phyloP scores from a whole-genome alignment of 495 filamentous ascomycete species.

The Hypomontagnella submonticulosa region DNA sequence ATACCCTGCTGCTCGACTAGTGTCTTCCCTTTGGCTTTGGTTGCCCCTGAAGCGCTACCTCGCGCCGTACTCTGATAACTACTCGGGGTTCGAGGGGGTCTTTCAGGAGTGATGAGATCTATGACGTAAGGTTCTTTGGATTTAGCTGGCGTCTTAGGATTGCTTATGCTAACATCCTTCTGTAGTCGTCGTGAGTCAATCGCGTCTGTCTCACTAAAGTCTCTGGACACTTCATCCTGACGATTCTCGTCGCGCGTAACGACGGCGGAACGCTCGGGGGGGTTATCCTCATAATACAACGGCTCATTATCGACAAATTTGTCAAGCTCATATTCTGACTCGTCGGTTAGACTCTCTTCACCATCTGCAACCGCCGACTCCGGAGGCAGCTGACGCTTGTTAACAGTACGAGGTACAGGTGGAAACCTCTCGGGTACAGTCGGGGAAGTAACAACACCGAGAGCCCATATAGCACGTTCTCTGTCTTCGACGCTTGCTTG shows the following conservation, averaged over 20 bases:
- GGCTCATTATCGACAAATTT: slow-evolving; percentile 53
- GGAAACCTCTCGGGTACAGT: slow-evolving; percentile 61
- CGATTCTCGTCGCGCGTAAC: background rate
- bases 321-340: slow-evolving; percentile 60
- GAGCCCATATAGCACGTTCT: slow-evolving; percentile 64
- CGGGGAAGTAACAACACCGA: slow-evolving; percentile 61
- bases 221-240: slow-evolving; percentile 2
- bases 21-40: no score
- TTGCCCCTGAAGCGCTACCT: background rate
- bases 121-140: slow-evolving; percentile 17
- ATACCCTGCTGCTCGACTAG: no score
- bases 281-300: background rate
- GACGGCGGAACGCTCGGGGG: background rate
- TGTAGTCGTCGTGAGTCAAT: slow-evolving; percentile 19
- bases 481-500: slow-evolving; percentile 70
- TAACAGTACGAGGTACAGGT: slow-evolving; percentile 42
- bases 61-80: background rate
- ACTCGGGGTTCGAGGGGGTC: background rate
- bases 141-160: slow-evolving; percentile 27
- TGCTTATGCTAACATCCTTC: background rate
- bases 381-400: slow-evolving; percentile 29
- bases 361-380: slow-evolving; percentile 41
- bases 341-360: slow-evolving; percentile 59
- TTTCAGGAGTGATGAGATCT: slow-evolving; percentile 34
- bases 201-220: background rate